phyloP scores from a whole-genome alignment of 2,329 filamentous ascomycete genomes.

The Alternaria sp. region DNA sequence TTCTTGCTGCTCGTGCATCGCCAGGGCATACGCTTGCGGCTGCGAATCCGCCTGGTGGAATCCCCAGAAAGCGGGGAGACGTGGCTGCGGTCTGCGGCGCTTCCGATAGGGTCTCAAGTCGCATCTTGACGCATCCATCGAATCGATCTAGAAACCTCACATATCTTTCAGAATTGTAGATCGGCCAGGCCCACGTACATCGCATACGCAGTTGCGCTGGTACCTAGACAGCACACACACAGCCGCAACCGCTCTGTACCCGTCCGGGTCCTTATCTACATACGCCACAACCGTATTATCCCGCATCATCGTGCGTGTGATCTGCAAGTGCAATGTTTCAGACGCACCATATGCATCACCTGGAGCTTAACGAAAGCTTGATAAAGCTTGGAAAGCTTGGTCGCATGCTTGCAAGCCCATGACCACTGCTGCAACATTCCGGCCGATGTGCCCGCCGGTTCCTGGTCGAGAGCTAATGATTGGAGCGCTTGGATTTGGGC shows the following conservation, averaged over 20 bases:
- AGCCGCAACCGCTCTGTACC: background rate
- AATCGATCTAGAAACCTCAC: background rate
- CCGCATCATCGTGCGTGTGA: constrained; percentile 1
- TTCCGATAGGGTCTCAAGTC: background rate
- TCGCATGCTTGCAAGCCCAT: constrained; percentile 11
- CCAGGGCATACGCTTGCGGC: background rate
- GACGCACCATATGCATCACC: background rate
- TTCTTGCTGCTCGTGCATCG: background rate
- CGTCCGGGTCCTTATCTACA: background rate
- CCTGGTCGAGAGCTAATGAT: background rate
- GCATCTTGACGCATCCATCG: background rate
- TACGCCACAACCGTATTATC: background rate
- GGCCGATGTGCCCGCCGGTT: background rate
- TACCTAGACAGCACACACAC: background rate
- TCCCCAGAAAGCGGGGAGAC: background rate
- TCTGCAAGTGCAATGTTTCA: constrained; percentile 7
- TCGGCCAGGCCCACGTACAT: background rate
- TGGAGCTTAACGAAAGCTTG: constrained; percentile 9
- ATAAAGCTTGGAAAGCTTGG: constrained; percentile 20
- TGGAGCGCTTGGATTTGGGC: constrained; percentile 1
- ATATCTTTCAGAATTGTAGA: background rate
- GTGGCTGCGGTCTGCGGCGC: background rate
- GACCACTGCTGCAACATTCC: background rate
- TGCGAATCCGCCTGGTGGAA: background rate
- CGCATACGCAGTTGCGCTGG: background rate